These are phyloP conservation scores for Emmonsiellopsis sp. DNA, from an alignment of 2,329 filamentous ascomycete genomes.

Conservation along the genomic window DNA sequence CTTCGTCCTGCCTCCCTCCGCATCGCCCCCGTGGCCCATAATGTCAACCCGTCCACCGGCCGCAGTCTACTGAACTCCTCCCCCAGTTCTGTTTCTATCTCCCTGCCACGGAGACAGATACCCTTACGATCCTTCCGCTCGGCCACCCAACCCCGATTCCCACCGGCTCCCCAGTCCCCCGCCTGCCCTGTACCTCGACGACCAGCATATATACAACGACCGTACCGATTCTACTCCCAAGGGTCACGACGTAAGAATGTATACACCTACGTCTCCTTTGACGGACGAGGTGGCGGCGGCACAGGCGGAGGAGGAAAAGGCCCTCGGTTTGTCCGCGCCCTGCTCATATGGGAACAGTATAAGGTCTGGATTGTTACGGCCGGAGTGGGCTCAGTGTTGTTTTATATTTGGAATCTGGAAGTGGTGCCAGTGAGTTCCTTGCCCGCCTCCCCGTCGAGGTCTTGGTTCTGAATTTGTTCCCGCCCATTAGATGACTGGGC, in stretches of 20 bases:
- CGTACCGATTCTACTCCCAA: not conserved
- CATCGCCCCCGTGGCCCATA: no score
- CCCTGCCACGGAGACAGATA: no score
- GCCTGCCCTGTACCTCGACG: no score
- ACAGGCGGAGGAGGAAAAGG: not conserved
- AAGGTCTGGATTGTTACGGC: not conserved
- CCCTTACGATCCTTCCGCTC: no score
- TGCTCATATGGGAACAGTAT: not conserved
- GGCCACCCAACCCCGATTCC: no score
- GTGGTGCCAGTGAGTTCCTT: conserved; percentile 3
- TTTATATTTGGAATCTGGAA: conserved; percentile 7
- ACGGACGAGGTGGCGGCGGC: not conserved
- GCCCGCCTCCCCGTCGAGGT: not conserved
- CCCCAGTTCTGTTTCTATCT: no score
- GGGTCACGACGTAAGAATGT: not conserved
- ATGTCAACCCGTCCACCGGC: no score
- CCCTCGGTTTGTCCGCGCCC: not conserved
- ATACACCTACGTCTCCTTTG: not conserved
- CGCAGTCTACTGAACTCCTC: no score
- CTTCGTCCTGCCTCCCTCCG: no score
- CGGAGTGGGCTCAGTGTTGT: not conserved
- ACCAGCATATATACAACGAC: no score
- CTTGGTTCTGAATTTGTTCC: not conserved
- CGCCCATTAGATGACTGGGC: conserved; percentile 37
- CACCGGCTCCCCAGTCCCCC: no score